phyloP scores from a whole-genome alignment of 768 basidiomycete genomes.

The Piloderma croceum region DNA sequence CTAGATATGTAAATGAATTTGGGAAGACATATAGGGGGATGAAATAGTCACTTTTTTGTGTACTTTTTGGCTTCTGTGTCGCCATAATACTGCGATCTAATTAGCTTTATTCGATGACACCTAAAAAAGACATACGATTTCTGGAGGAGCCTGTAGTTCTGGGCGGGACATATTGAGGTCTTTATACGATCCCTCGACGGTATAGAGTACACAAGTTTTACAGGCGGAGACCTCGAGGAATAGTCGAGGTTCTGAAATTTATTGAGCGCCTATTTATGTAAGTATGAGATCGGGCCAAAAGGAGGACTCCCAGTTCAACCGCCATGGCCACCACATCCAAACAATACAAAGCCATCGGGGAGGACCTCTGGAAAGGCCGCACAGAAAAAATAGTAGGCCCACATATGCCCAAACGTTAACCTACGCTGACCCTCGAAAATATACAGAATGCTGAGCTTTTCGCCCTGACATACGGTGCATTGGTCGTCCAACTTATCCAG shows the following conservation, averaged over 20 bases:
- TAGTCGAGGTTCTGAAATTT: too few relatives aligned
- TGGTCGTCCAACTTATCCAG: constrained; percentile 97
- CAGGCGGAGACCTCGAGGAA: too few relatives aligned
- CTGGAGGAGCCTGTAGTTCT: constrained; percentile 83
- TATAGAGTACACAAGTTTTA: too few relatives aligned
- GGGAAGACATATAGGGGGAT: constrained; percentile 11
- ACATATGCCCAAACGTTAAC: background rate
- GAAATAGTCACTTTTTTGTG: constrained; percentile 69
- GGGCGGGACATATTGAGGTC: constrained; percentile 81
- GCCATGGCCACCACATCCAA: constrained; percentile 70
- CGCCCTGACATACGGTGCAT: constrained; percentile 92
- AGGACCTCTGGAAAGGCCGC: constrained; percentile 92
- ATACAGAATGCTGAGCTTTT: constrained; percentile 94
- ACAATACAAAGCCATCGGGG: constrained; percentile 83
- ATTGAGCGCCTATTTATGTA: too few relatives aligned
- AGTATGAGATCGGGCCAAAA: too few relatives aligned
- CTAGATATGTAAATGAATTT: constrained; percentile 34
- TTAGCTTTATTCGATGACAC: background rate
- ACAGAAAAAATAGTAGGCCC: constrained; percentile 88
- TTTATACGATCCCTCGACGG: too few relatives aligned
- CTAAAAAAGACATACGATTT: constrained; percentile 59
- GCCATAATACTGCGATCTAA: constrained; percentile 77
- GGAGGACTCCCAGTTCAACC: too few relatives aligned
- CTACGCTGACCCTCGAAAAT: constrained; percentile 14
- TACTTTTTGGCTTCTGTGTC: constrained; percentile 95